Evolutionary conservation across 2,329 filamentous ascomycete genomes (phyloP).

Genomic region (Hypoxylon sp.): DNA sequence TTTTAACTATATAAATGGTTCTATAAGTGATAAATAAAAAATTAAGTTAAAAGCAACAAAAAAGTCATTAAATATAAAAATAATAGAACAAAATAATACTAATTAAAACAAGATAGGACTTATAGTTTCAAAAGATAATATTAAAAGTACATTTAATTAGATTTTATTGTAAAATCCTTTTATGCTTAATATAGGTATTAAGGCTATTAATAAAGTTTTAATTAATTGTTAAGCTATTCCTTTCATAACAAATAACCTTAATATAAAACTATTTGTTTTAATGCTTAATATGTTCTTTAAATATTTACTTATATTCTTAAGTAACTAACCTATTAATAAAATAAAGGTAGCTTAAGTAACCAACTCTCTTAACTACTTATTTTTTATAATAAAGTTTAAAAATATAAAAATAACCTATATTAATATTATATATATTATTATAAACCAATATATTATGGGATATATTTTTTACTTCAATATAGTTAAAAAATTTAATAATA

Average conservation of each 20-base stretch:
- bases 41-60: too few relatives aligned
- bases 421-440: background rate
- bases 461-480: background rate
- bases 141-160: constrained; percentile 21
- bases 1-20: background rate
- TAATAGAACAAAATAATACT: background rate
- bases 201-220: background rate
- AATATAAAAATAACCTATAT: background rate
- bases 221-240: background rate
- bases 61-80: background rate
- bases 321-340: background rate
- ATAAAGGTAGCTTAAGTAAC: background rate
- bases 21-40: too few relatives aligned
- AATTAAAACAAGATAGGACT: background rate
- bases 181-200: background rate
- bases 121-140: background rate
- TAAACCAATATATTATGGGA: background rate
- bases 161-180: background rate
- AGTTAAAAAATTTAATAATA: background rate
- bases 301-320: background rate
- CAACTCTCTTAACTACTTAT: background rate
- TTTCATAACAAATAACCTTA: background rate
- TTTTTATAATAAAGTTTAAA: background rate
- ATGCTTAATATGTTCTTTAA: background rate
- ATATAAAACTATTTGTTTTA: background rate